Conservation (phyloP, 441 rosid species). For the Rhodomyrtus psidioides region DNA sequence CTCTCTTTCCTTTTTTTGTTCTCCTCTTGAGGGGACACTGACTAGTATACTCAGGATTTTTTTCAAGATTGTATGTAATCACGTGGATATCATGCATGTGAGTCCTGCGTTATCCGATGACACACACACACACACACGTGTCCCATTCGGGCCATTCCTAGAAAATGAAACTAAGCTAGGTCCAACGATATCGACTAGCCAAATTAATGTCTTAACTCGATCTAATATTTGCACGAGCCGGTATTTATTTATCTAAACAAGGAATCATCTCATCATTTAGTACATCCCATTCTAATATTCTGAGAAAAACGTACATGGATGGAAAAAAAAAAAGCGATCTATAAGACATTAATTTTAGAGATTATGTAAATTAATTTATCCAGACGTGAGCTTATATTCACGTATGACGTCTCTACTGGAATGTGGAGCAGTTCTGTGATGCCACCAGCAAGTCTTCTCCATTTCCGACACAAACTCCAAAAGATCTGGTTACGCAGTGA, state of each 20-base stretch:
- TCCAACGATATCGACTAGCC: not conserved
- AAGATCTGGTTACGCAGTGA: not conserved
- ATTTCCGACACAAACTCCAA: not conserved
- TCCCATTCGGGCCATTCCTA: no score
- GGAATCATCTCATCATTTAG: not conserved
- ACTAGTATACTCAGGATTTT: no score
- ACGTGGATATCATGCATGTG: not conserved
- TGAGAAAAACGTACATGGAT: not conserved
- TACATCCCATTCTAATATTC: not conserved
- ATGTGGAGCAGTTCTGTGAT: not conserved
- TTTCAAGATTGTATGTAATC: not conserved
- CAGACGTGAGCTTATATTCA: not conserved
- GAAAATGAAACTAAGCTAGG: not conserved
- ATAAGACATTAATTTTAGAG: not conserved
- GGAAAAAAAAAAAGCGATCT: not conserved
- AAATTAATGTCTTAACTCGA: no score
- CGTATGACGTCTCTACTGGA: not conserved
- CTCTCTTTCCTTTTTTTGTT: not conserved
- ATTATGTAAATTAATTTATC: not conserved
- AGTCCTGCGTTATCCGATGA: not conserved
- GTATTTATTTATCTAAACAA: not conserved
- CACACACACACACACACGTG: fast-evolving
- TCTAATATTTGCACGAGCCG: no score
- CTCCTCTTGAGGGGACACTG: no score
- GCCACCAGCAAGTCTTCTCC: not conserved